phyloP scores from a whole-genome alignment of 805 yeast species.

The Metschnikowia shivogae region DNA sequence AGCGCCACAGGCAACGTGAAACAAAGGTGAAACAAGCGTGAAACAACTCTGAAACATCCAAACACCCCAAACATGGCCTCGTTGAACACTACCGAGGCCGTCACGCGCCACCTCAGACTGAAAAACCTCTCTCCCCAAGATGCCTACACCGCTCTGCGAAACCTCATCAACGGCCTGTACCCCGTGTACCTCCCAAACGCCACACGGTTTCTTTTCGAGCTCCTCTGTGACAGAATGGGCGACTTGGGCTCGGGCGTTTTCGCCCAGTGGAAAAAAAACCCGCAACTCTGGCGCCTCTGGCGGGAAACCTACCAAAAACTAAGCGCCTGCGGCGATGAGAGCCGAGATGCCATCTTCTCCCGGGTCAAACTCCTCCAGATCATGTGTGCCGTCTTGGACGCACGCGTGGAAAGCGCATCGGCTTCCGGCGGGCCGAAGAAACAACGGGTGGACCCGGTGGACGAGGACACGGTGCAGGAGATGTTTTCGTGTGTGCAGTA shows the following conservation, averaged over 20 bases:
- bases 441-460: background rate
- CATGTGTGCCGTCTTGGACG: conserved; percentile 13
- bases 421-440: background rate
- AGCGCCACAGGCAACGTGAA: background rate
- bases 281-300: conserved; percentile 50
- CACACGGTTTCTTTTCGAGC: conserved; percentile 51
- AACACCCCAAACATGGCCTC: background rate
- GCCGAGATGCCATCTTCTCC: conserved; percentile 40
- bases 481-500: conserved; percentile 19
- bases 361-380: conserved; percentile 24
- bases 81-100: conserved; percentile 35
- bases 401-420: background rate
- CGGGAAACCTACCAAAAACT: conserved; percentile 34
- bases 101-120: conserved; percentile 57
- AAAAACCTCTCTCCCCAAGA: conserved; percentile 43
- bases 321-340: conserved; percentile 14
- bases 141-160: conserved; percentile 32
- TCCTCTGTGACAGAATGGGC: conserved; percentile 57
- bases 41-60: background rate
- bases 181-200: conserved; percentile 51
- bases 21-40: background rate
- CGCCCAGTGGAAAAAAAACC: conserved; percentile 39
- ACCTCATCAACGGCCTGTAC: conserved; percentile 29
- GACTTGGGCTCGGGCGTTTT: conserved; percentile 41
- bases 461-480: background rate